Percentiles rank a stretch among this genome's conserved stretches.
Evolutionary conservation across 2,329 filamentous ascomycete genomes (phyloP).

Genomic region (Thielaviopsis musarum): DNA sequence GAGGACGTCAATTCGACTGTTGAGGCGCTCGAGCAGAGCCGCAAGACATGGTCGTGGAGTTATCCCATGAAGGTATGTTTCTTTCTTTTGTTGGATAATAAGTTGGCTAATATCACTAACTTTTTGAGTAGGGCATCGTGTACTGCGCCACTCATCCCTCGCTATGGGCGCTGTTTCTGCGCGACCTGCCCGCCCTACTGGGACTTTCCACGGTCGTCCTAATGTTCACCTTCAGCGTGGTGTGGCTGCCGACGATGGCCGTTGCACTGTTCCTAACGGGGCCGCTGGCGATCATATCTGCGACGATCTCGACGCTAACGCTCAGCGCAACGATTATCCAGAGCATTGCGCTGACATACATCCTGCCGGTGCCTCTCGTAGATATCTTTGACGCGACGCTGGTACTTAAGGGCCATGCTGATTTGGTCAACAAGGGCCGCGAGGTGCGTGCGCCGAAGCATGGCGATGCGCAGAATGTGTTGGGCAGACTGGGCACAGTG

Average conservation of each 20-base stretch:
- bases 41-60: constrained; percentile 20
- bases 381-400: constrained; percentile 76
- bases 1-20: constrained; percentile 2
- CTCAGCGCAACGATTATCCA: constrained; percentile 44
- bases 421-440: constrained; percentile 57
- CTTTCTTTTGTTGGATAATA: no score
- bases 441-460: constrained; percentile 44
- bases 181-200: constrained; percentile 42
- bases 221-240: constrained; percentile 68
- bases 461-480: constrained; percentile 27
- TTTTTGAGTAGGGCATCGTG: constrained; percentile 32
- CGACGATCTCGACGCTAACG: constrained; percentile 48
- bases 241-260: constrained; percentile 72
- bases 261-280: constrained; percentile 74
- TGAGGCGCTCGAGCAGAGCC: constrained; percentile 1
- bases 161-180: constrained; percentile 42
- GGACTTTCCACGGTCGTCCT: constrained; percentile 57
- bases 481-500: constrained; percentile 38
- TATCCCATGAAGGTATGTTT: constrained; percentile 57
- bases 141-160: constrained; percentile 40
- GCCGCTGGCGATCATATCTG: constrained; percentile 58
- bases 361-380: constrained; percentile 66
- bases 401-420: constrained; percentile 31
- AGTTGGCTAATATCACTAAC: not conserved
- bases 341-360: constrained; percentile 46